phyloP scores from a whole-genome alignment of 1,284 basidiomycete species.

The Apiotrichum sp. region DNA sequence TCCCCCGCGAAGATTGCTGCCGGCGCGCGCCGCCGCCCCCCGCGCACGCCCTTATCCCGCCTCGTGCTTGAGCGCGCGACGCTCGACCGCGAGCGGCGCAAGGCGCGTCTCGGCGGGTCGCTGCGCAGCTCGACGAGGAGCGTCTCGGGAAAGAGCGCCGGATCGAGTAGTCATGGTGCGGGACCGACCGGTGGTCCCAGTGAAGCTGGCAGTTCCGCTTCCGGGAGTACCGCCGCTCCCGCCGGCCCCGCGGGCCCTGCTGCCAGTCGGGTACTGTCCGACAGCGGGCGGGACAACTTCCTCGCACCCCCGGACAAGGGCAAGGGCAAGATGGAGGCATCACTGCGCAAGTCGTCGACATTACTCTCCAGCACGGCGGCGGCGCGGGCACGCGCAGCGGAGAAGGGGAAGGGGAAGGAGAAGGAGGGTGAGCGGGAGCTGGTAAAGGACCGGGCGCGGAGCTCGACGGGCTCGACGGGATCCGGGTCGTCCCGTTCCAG shows the following conservation, averaged over 20 bases:
- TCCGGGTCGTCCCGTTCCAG: too few relatives aligned
- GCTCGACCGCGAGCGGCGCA: not conserved
- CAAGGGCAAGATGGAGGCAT: not conserved
- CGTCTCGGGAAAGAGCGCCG: conserved; percentile 1
- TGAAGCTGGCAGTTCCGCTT: too few relatives aligned
- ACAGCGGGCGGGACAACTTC: too few relatives aligned
- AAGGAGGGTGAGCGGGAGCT: not conserved
- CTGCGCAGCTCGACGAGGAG: not conserved
- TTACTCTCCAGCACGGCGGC: conserved; percentile 6
- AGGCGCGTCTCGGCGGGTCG: not conserved
- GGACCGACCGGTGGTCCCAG: too few relatives aligned
- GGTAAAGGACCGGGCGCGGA: too few relatives aligned
- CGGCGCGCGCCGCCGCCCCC: conserved; percentile 10
- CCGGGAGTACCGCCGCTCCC: too few relatives aligned
- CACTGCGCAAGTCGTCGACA: not conserved
- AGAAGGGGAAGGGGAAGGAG: not conserved
- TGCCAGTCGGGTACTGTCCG: too few relatives aligned
- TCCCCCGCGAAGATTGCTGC: conserved; percentile 7
- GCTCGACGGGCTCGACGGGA: too few relatives aligned
- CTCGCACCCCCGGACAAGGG: not conserved
- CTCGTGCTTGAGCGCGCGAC: conserved; percentile 31
- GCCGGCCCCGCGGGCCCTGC: too few relatives aligned
- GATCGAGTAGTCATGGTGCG: too few relatives aligned
- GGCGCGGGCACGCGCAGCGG: conserved; percentile 1
- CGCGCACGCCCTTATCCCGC: conserved; percentile 36